These are phyloP conservation scores for Solanum pinnatisectum DNA, from an alignment of 257 asterid genomes.

Conservation along the genomic window DNA sequence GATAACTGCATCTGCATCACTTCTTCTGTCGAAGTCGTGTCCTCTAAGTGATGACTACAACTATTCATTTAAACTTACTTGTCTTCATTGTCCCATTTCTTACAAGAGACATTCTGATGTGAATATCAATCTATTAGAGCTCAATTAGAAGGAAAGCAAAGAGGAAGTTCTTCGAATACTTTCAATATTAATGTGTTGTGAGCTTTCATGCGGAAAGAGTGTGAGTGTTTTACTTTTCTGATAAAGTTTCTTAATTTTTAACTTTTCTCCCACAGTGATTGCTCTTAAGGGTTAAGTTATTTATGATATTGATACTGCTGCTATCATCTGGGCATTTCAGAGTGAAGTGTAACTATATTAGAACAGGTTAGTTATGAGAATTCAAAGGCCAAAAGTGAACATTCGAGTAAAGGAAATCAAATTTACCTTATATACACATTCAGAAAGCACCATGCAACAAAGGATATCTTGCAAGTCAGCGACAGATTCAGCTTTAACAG, in stretches of 20 bases:
- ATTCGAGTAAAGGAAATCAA: neutral
- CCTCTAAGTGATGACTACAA: neutral
- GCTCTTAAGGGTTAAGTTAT: neutral
- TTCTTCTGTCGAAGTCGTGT: neutral
- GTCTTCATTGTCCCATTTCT: neutral
- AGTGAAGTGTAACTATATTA: neutral
- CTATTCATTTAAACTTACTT: neutral
- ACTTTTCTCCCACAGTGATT: neutral
- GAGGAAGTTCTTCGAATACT: neutral
- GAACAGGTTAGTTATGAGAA: neutral
- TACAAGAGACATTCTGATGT: neutral
- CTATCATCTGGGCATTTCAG: neutral
- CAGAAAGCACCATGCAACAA: slow-evolving; percentile 98
- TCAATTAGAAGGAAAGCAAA: neutral
- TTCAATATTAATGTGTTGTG: neutral
- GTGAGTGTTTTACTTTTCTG: neutral
- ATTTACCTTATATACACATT: slow-evolving; percentile 40
- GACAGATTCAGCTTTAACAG: slow-evolving; percentile 77
- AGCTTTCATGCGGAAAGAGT: neutral
- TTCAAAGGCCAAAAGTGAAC: neutral
- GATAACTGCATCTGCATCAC: neutral
- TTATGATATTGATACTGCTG: neutral
- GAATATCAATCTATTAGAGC: neutral
- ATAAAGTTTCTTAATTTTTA: neutral
- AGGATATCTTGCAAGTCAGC: slow-evolving; percentile 89